Base-by-base conservation (phyloP, 257 asterid species). In the Scutellaria baicalensis region DNA sequence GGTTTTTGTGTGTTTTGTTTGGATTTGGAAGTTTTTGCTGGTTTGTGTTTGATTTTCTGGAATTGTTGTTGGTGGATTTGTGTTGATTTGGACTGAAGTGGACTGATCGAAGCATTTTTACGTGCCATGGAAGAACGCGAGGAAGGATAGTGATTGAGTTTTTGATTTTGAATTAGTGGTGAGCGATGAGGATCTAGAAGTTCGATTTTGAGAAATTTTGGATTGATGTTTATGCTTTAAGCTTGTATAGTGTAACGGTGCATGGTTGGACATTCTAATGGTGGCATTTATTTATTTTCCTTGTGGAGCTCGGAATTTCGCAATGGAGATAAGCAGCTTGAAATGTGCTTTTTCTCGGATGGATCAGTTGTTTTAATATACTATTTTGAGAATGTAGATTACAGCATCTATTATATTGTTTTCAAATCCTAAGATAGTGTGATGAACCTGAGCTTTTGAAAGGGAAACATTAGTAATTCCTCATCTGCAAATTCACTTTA, bases 141-240 rank as follows among this genome's bases (percentile, higher is more conserved):
- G 42, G 55, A 57, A 58, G 65, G 23, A 17, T 40, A 11, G 72
- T 55, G 62, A 23, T 71, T 71, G 71, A 59, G 36, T 27, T 44
- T 27, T 64, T 58, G 69, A 45, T 18, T 9, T 67, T 51, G 48
- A 59, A 27, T 68, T 48, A 17, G 69, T 55, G 21, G 42, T 61
- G 45, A 54, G 74, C 23, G 47, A 75, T 75, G 74, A 74, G 73
- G 80, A 76, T 78, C 83, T 71, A 77, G 47, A 59, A 64, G 47
- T 59, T 68, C 7, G 71, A 59, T 65, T 70, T 42, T 33, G 39
- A 16, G 49, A 23, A 48, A 43, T 14, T 59, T 27, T 38, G 49
- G 5, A 5, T 14, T 60, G 76, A 13, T 48, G 9, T 49, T 12
- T 54, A 69, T 63, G 69, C 12, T 20, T 64, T 60, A 35, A 55